Evolutionary conservation across 2,329 filamentous ascomycete species (phyloP).

Genomic region (Xylariaceae sp.): DNA sequence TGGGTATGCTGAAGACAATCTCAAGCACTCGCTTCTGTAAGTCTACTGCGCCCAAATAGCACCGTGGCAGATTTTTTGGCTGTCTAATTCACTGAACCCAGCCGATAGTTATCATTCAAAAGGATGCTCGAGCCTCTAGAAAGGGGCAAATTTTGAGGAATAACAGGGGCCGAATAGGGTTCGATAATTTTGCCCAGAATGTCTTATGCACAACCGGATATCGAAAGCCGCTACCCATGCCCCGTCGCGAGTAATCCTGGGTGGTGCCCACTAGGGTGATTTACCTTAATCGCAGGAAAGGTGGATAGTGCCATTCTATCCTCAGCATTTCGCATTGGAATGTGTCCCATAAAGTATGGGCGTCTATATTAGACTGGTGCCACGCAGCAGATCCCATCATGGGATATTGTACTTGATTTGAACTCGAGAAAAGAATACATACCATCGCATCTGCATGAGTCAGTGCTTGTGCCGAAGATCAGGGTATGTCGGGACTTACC

Average conservation of each 20-base stretch:
- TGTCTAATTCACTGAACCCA: background rate
- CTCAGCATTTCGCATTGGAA: background rate
- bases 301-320: background rate
- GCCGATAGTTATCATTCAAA: background rate
- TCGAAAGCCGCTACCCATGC: background rate
- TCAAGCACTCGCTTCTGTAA: slow-evolving; percentile 17
- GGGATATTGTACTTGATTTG: background rate
- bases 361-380: background rate
- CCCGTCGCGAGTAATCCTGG: background rate
- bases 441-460: slow-evolving; percentile 56
- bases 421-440: slow-evolving; percentile 40
- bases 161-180: background rate
- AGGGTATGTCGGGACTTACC: slow-evolving; percentile 41
- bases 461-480: slow-evolving; percentile 27
- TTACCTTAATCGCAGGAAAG: slow-evolving; percentile 3
- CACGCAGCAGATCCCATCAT: background rate
- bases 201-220: background rate
- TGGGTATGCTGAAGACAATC: background rate
- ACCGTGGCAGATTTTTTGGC: background rate
- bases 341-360: background rate
- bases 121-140: background rate
- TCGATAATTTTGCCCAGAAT: background rate
- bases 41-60: background rate
- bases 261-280: slow-evolving; percentile 9
- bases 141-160: background rate